Conservation (phyloP, 176 grass and related monocot species). For the Avena sativa region DNA sequence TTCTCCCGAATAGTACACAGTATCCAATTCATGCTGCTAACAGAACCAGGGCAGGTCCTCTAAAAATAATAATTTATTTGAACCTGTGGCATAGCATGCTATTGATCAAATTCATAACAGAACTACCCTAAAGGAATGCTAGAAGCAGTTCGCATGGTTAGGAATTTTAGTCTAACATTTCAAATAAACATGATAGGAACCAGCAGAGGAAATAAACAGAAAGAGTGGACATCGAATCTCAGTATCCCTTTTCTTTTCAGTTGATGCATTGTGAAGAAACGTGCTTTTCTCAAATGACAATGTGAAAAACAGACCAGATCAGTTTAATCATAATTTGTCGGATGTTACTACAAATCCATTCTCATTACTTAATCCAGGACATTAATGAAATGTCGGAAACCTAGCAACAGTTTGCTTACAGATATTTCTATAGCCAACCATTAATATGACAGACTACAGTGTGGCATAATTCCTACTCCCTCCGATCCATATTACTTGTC, state of each 20-base stretch:
- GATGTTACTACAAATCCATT: not conserved
- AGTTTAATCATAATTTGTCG: not conserved
- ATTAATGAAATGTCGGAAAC: not conserved
- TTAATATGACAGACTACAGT: not conserved
- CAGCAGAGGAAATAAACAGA: not conserved
- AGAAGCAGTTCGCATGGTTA: not conserved
- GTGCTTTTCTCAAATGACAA: not conserved
- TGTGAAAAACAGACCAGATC: not conserved
- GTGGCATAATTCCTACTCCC: not conserved
- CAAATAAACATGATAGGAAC: not conserved
- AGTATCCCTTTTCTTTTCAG: not conserved
- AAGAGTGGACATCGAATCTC: not conserved
- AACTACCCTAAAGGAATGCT: not conserved
- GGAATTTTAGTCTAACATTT: slow-evolving; percentile 7
- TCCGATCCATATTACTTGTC: no score
- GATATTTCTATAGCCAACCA: not conserved
- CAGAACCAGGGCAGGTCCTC: no score
- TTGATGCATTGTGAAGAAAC: not conserved
- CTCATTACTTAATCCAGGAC: not conserved
- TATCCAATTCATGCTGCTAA: no score
- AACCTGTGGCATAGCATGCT: not conserved
- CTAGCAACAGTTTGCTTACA: not conserved
- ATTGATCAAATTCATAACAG: not conserved
- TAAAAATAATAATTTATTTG: not conserved
- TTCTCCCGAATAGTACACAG: no score